A percentile compares a stretch with the other conserved stretches of the same genome.
Conservation (phyloP, 495 filamentous ascomycete genomes). For the Trypethelium eluteriae region DNA sequence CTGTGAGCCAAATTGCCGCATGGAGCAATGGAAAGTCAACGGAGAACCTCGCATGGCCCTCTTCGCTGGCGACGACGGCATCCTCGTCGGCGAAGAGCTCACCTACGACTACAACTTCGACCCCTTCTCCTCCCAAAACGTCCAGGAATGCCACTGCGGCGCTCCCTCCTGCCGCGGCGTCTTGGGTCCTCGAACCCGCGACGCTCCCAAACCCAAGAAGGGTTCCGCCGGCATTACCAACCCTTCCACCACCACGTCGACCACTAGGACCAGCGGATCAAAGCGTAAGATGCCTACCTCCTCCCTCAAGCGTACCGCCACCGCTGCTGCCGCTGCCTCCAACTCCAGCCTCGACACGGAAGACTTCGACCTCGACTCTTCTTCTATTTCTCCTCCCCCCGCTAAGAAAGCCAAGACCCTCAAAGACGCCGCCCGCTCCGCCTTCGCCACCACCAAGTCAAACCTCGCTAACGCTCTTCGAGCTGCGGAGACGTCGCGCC, state of each 20-base stretch:
- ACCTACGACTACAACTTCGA: constrained; percentile 99
- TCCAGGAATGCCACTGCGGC: constrained; percentile 41
- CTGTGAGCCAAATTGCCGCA: constrained; percentile 91
- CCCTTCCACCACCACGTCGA: neutral
- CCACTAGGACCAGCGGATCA: neutral
- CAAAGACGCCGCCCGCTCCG: neutral
- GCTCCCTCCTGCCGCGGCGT: constrained; percentile 39
- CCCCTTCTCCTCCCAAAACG: constrained; percentile 36
- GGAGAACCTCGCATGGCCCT: constrained; percentile 94
- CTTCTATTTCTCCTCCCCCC: neutral
- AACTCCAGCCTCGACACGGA: neutral
- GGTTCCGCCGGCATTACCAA: neutral
- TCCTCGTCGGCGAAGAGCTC: constrained; percentile 89
- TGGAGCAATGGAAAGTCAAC: constrained; percentile 96
- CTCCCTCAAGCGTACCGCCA: neutral
- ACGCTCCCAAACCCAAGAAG: constrained; percentile 11
- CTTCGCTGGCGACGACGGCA: constrained; percentile 81
- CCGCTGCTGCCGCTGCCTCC: too few relatives aligned
- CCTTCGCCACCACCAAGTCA: neutral
- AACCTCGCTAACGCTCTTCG: neutral
- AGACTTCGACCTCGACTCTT: neutral
- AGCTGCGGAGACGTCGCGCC: neutral
- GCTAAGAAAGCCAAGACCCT: neutral
- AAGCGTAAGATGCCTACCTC: neutral
- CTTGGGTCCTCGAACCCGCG: constrained; percentile 29